phyloP scores from a whole-genome alignment of 148 eudicot species.

The Selenicereus undatus region DNA sequence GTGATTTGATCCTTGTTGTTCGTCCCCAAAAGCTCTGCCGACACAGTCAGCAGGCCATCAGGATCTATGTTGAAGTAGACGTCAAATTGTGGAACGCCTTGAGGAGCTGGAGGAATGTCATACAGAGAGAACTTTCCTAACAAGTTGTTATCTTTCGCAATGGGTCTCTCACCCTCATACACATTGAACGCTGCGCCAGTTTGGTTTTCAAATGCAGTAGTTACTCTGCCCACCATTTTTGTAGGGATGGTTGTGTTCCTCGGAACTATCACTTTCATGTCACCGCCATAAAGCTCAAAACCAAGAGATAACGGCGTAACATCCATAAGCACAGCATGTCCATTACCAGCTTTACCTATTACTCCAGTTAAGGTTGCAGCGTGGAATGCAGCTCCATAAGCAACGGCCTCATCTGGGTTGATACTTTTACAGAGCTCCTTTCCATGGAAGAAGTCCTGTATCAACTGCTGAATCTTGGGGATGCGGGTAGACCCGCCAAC shows the following conservation, averaged over 20 bases:
- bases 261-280: background rate
- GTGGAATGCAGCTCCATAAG: slow-evolving; percentile 7
- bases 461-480: background rate
- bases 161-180: slow-evolving; percentile 2
- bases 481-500: slow-evolving; percentile 2
- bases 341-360: background rate
- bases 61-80: slow-evolving; percentile 22
- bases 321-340: background rate
- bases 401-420: slow-evolving; percentile 8
- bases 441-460: background rate
- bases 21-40: background rate
- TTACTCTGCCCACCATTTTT: background rate
- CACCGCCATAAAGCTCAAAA: background rate
- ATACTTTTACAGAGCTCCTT: background rate
- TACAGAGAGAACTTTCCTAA: slow-evolving; percentile 2
- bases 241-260: background rate
- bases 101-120: slow-evolving; percentile 21
- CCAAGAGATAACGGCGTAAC: slow-evolving; percentile 3
- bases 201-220: background rate
- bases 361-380: background rate
- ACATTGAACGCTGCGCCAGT: background rate
- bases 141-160: slow-evolving; percentile 13
- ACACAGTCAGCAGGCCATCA: slow-evolving; percentile 23
- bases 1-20: slow-evolving; percentile 14
- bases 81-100: background rate